These are phyloP conservation scores for Ophiostoma piceae DNA, from an alignment of 2,329 filamentous ascomycete species.

Conservation along the genomic window DNA sequence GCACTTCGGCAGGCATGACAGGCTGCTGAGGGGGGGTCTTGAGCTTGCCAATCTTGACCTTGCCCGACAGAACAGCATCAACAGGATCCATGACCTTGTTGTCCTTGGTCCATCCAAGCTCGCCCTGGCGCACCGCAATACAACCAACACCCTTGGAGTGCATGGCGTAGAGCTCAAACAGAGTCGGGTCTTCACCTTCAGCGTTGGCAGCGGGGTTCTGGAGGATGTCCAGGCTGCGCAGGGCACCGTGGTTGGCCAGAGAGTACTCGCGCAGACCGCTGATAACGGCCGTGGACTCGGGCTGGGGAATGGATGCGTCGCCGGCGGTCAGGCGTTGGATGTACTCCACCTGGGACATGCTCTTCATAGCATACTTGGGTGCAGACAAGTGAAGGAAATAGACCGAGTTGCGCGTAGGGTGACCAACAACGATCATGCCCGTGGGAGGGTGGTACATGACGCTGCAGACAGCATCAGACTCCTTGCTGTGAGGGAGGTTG, in stretches of 20 bases:
- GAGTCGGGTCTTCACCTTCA: constrained; percentile 61
- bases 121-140: constrained; percentile 75
- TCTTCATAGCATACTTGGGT: constrained; percentile 80
- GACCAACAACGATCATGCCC: constrained; percentile 89
- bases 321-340: constrained; percentile 70
- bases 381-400: constrained; percentile 96
- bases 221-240: constrained; percentile 87
- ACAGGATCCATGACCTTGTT: constrained; percentile 79
- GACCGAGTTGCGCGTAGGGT: constrained; percentile 93
- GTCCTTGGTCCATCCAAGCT: constrained; percentile 86
- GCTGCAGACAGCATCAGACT: constrained; percentile 96
- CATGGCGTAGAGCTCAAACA: constrained; percentile 96
- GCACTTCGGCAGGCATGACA: constrained; percentile 36
- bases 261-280: constrained; percentile 95
- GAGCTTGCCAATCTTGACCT: constrained; percentile 70
- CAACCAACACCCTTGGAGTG: constrained; percentile 96
- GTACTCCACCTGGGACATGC: constrained; percentile 82
- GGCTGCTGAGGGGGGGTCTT: constrained; percentile 45
- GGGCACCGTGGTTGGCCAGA: constrained; percentile 75
- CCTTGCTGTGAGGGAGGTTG: constrained; percentile 90
- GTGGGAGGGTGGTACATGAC: constrained; percentile 89
- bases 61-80: constrained; percentile 67
- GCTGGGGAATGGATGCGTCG: constrained; percentile 68
- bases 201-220: constrained; percentile 61
- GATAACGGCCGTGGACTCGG: constrained; percentile 94